Evolutionary conservation across 306 rosid species (phyloP).

Genomic region (Cucumis sativus): DNA sequence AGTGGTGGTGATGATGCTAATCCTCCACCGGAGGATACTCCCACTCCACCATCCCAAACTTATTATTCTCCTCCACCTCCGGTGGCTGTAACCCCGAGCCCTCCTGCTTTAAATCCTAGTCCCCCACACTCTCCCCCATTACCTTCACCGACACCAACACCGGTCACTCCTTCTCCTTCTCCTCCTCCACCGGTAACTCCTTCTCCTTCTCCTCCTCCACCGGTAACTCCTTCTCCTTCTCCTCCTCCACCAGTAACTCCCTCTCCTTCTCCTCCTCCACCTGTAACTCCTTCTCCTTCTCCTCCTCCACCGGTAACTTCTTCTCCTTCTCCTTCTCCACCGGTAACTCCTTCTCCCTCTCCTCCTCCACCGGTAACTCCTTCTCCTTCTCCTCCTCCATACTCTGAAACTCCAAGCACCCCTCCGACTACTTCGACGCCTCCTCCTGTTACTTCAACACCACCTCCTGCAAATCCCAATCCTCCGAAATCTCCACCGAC

Average conservation of each 20-base stretch:
- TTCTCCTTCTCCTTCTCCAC: neutral
- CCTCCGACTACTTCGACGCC: slow-evolving; percentile 1
- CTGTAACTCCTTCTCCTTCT: neutral
- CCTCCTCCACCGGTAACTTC: neutral
- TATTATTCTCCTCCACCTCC: neutral
- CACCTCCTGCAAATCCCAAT: neutral
- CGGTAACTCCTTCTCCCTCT: neutral
- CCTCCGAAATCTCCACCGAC: neutral
- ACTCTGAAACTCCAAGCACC: neutral
- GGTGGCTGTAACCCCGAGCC: neutral
- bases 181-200: neutral
- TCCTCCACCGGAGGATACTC: slow-evolving; percentile 10
- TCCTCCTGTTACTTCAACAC: neutral
- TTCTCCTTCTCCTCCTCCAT: neutral
- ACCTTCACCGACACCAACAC: neutral
- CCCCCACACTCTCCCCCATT: neutral
- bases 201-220: neutral
- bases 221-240: neutral
- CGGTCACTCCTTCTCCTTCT: neutral
- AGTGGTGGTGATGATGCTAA: slow-evolving; percentile 1
- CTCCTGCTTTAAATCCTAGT: neutral
- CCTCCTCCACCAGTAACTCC: neutral
- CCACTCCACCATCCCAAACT: slow-evolving; percentile 3
- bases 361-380: neutral
- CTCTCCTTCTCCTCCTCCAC: neutral